Conservation (phyloP, 345 rosid genomes). For the Psidium guajava region DNA sequence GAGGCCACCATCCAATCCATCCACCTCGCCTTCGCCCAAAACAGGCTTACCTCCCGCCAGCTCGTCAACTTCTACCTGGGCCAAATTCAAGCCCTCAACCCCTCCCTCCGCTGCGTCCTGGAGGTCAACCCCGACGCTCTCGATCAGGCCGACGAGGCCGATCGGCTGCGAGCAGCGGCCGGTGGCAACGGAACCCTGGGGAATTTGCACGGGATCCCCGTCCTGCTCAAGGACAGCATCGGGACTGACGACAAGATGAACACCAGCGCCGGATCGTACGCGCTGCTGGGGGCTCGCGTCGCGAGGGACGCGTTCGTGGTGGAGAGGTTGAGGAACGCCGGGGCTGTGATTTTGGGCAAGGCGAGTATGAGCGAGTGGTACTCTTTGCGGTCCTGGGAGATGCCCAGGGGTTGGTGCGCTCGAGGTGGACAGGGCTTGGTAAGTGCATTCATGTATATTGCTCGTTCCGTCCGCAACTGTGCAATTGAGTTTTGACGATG, state of each 20-base stretch:
- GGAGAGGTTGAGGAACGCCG: constrained; percentile 18
- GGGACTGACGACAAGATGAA: constrained; percentile 16
- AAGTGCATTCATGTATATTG: not conserved
- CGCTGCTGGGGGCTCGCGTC: constrained; percentile 22
- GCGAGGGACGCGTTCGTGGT: constrained; percentile 25
- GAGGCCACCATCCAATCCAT: constrained; percentile 14
- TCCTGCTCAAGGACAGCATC: constrained; percentile 29
- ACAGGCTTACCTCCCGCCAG: constrained; percentile 12
- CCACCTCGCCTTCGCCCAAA: constrained; percentile 10
- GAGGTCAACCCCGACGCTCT: constrained; percentile 26
- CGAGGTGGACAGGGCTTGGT: constrained; percentile 21
- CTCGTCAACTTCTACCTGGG: constrained; percentile 17
- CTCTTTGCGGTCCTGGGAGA: constrained; percentile 1
- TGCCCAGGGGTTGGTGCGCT: constrained; percentile 29
- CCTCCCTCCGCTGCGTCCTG: constrained; percentile 7
- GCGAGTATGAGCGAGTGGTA: constrained; percentile 23
- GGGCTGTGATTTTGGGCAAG: constrained; percentile 31
- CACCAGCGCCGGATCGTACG: constrained; percentile 22
- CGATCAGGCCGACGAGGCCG: constrained; percentile 14
- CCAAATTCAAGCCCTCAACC: constrained; percentile 9
- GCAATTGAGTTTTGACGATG: not conserved
- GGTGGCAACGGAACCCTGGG: constrained; percentile 5
- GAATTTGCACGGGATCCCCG: constrained; percentile 27
- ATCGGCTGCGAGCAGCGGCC: not conserved
- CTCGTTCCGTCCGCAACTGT: not conserved